Evolutionary conservation across 192 early-diverging fungal genomes (phyloP).

Genomic region (Funneliformis geosporum): DNA sequence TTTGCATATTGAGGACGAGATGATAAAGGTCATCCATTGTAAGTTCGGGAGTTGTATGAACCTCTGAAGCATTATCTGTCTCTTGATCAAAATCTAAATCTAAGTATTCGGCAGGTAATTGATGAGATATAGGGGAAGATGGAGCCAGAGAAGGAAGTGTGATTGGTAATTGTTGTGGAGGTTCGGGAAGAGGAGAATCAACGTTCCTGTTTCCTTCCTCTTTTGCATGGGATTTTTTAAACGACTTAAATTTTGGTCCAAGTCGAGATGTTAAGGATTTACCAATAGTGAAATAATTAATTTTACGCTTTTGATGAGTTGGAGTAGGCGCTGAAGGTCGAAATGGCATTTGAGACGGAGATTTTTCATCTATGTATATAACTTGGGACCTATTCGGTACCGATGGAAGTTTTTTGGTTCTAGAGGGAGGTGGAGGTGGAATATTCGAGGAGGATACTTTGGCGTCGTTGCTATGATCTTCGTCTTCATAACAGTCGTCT

Average conservation of each 20-base stretch:
- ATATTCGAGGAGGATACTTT: not conserved
- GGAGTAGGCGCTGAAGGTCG: not conserved
- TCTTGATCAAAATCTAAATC: not conserved
- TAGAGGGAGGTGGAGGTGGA: not conserved
- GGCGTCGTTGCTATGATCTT: not conserved
- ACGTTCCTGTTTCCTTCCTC: not conserved
- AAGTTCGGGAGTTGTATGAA: not conserved
- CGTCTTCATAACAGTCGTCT: not conserved
- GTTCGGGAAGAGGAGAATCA: not conserved
- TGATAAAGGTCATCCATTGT: conserved; percentile 31
- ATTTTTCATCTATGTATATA: not conserved
- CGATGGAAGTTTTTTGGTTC: not conserved
- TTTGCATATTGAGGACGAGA: conserved; percentile 24
- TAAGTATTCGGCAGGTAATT: conserved; percentile 19
- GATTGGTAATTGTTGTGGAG: not conserved
- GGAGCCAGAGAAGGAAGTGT: conserved; percentile 10
- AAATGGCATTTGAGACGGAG: not conserved
- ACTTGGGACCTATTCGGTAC: not conserved
- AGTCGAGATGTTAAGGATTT: not conserved
- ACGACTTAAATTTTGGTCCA: not conserved
- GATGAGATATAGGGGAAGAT: conserved; percentile 21
- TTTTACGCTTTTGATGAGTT: conserved; percentile 20
- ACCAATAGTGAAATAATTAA: conserved; percentile 1
- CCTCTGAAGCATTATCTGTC: not conserved
- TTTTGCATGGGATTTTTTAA: conserved; percentile 2